These are phyloP conservation scores for Acacia melanoxylon DNA, from an alignment of 306 rosid genomes.

Conservation along the genomic window DNA sequence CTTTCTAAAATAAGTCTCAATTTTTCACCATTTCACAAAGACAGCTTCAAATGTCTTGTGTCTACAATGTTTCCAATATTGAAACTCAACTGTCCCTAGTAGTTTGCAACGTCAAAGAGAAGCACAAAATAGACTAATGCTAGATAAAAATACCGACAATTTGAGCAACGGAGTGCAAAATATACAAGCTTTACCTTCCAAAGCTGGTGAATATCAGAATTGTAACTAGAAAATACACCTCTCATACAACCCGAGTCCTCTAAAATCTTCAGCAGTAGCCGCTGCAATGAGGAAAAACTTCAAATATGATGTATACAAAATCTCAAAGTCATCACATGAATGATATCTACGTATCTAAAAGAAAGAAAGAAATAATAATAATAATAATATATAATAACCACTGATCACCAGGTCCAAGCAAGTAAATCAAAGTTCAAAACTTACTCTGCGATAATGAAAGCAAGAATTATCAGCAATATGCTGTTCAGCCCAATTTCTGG, in stretches of 20 bases:
- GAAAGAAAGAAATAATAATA: neutral
- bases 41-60: neutral
- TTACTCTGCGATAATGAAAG: constrained; percentile 85
- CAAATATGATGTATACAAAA: constrained; percentile 12
- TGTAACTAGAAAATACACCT: constrained; percentile 33
- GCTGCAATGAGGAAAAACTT: constrained; percentile 51
- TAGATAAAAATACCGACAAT: neutral
- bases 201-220: constrained; percentile 33
- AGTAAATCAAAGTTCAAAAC: constrained; percentile 31
- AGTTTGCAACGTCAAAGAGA: neutral
- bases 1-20: neutral
- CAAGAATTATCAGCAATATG: constrained; percentile 85
- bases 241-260: constrained; percentile 36
- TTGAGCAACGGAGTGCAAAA: neutral
- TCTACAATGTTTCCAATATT: neutral
- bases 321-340: constrained; percentile 16
- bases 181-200: constrained; percentile 59
- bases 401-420: constrained; percentile 19
- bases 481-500: constrained; percentile 74
- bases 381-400: constrained; percentile 4
- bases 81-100: neutral
- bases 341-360: neutral
- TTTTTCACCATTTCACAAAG: neutral
- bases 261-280: constrained; percentile 55
- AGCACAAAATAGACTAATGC: neutral